Evolutionary conservation across 768 basidiomycete genomes (phyloP).

Genomic region (Gelatoporia subvermispora): DNA sequence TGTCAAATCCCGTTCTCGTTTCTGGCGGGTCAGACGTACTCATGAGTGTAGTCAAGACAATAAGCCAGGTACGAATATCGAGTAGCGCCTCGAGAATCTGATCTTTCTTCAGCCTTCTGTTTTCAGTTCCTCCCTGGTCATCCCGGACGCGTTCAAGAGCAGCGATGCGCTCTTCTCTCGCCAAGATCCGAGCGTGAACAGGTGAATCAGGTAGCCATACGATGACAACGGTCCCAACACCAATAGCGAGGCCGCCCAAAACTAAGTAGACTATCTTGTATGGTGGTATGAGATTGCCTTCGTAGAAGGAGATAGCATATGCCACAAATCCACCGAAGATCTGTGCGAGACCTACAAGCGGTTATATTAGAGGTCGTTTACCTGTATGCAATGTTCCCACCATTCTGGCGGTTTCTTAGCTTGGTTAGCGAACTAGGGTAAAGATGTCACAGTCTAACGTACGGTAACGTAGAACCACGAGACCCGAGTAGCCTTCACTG

Average conservation of each 20-base stretch:
- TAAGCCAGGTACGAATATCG: conserved; percentile 59
- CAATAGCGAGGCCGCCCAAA: conserved; percentile 54
- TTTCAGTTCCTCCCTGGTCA: conserved; percentile 59
- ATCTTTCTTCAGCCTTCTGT: conserved; percentile 53
- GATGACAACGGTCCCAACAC: conserved; percentile 51
- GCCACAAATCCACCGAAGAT: conserved; percentile 63
- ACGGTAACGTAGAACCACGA: conserved; percentile 59
- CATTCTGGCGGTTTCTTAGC: too few relatives aligned
- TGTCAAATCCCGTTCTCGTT: conserved; percentile 3
- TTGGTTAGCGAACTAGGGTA: too few relatives aligned
- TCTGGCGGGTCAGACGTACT: conserved; percentile 36
- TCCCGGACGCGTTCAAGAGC: conserved; percentile 61
- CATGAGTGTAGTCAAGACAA: conserved; percentile 52
- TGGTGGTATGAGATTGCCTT: conserved; percentile 42
- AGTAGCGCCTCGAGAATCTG: conserved; percentile 53
- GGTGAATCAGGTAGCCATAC: conserved; percentile 65
- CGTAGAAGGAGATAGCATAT: conserved; percentile 55
- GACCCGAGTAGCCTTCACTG: too few relatives aligned
- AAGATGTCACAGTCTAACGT: background rate
- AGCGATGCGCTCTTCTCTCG: conserved; percentile 55
- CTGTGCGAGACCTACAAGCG: conserved; percentile 33
- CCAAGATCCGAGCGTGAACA: conserved; percentile 52
- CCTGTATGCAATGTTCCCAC: too few relatives aligned
- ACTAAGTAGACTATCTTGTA: conserved; percentile 62
- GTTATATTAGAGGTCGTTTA: too few relatives aligned